A percentile compares a stretch with the other conserved stretches of the same genome.
Conservation (phyloP, 441 rosid species). For the Dalechampia spathulata region DNA sequence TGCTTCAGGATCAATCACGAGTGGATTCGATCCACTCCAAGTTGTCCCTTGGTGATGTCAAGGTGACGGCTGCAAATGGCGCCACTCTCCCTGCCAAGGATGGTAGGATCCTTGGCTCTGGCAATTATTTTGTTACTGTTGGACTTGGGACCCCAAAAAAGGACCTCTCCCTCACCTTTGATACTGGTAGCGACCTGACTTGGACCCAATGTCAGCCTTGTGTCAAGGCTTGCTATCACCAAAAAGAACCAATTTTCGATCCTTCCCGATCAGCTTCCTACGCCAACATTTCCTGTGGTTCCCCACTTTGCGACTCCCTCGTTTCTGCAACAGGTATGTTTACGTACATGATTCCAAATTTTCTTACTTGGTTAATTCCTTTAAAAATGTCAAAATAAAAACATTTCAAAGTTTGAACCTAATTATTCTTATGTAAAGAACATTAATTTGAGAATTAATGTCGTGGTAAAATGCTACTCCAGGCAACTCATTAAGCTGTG, state of each 20-base stretch:
- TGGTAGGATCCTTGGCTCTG: conserved; percentile 53
- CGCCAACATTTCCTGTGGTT: conserved; percentile 44
- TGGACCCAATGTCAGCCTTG: conserved; percentile 63
- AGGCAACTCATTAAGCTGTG: conserved; percentile 47
- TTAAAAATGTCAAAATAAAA: no score
- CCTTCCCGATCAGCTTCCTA: conserved; percentile 49
- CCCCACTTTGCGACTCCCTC: conserved; percentile 44
- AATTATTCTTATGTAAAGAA: no score
- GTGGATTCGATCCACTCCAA: conserved; percentile 36
- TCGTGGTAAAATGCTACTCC: not conserved
- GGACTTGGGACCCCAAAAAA: conserved; percentile 64
- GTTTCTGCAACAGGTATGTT: conserved; percentile 35
- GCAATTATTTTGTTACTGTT: conserved; percentile 51
- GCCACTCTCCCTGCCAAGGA: conserved; percentile 46
- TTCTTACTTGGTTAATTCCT: no score
- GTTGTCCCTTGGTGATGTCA: conserved; percentile 22
- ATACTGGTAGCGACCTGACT: conserved; percentile 65
- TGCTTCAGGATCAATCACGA: conserved; percentile 31
- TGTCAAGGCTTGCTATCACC: conserved; percentile 18
- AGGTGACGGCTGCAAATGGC: conserved; percentile 20
- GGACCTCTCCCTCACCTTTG: conserved; percentile 49
- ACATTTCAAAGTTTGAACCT: no score
- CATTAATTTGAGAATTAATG: no score
- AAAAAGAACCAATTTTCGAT: conserved; percentile 27
- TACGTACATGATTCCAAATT: no score